phyloP scores from a whole-genome alignment of 495 filamentous ascomycete genomes.

The Penicillium silybi region DNA sequence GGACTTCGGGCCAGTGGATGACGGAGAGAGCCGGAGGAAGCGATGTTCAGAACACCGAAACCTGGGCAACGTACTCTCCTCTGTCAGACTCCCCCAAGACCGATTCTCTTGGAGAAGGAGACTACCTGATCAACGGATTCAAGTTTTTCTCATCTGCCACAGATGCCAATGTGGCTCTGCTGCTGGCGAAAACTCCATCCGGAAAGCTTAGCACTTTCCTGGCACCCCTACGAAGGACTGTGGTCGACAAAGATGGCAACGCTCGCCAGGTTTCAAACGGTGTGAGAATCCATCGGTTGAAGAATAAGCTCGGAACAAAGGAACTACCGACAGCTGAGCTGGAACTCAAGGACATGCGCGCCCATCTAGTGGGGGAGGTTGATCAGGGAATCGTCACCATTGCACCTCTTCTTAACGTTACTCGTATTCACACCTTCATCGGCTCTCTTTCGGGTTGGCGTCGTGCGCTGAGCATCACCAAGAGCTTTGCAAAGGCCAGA shows the following conservation, averaged over 20 bases:
- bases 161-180: constrained; percentile 63
- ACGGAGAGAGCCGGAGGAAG: constrained; percentile 73
- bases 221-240: constrained; percentile 55
- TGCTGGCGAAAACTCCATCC: constrained; percentile 61
- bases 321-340: constrained; percentile 68
- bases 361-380: constrained; percentile 57
- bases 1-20: constrained; percentile 87
- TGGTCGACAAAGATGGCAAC: constrained; percentile 19
- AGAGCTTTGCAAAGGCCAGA: constrained; percentile 54
- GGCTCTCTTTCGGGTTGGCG: constrained; percentile 54
- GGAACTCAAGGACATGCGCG: constrained; percentile 57
- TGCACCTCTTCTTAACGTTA: constrained; percentile 63
- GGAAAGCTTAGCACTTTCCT: constrained; percentile 62
- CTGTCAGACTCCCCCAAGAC: constrained; percentile 4
- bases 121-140: constrained; percentile 57
- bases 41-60: constrained; percentile 71
- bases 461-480: constrained; percentile 57
- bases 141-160: constrained; percentile 78
- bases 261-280: constrained; percentile 49
- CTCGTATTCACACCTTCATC: constrained; percentile 60
- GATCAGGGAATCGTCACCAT: constrained; percentile 66
- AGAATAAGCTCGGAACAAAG: constrained; percentile 67
- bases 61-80: constrained; percentile 47
- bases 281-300: constrained; percentile 62
- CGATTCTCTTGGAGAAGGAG: constrained; percentile 23